phyloP scores from a whole-genome alignment of 2,329 filamentous ascomycete genomes.

The Ustulina deusta region DNA sequence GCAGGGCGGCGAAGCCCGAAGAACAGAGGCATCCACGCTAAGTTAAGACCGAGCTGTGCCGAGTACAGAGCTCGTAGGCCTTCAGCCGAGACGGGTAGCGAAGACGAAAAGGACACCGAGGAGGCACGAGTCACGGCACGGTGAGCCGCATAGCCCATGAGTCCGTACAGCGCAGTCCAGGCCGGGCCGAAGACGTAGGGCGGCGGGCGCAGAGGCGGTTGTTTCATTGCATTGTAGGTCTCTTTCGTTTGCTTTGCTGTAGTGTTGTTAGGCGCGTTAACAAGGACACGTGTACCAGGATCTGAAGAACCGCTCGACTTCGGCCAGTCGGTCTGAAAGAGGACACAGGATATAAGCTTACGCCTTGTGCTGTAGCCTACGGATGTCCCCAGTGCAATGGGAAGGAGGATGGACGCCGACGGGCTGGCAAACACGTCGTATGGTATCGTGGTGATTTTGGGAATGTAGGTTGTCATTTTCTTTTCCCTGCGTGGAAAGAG shows the following conservation, averaged over 20 bases:
- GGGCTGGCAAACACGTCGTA: conserved; percentile 77
- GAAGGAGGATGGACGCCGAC: conserved; percentile 79
- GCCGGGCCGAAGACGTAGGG: conserved; percentile 72
- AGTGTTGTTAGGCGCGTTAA: conserved; percentile 22
- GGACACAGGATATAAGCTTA: conserved; percentile 54
- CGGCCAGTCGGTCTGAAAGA: background rate
- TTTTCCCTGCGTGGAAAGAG: background rate
- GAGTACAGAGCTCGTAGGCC: conserved; percentile 85
- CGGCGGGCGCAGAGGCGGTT: conserved; percentile 73
- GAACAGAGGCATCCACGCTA: conserved; percentile 93
- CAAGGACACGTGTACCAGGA: background rate
- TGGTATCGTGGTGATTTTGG: conserved; percentile 78
- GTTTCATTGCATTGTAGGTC: conserved; percentile 74
- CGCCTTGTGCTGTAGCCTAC: conserved; percentile 76
- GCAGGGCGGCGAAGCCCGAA: conserved; percentile 81
- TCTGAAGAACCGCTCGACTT: conserved; percentile 6
- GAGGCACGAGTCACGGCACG: conserved; percentile 76
- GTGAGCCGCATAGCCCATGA: conserved; percentile 92
- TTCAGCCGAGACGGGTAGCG: conserved; percentile 50
- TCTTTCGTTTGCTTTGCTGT: conserved; percentile 69
- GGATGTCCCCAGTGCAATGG: conserved; percentile 77
- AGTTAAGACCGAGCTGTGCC: conserved; percentile 85
- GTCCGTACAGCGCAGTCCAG: conserved; percentile 74
- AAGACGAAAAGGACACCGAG: conserved; percentile 61
- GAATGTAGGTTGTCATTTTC: conserved; percentile 82